Evolutionary conservation across 495 filamentous ascomycete species (phyloP).

Genomic region (Arthonia radiata): DNA sequence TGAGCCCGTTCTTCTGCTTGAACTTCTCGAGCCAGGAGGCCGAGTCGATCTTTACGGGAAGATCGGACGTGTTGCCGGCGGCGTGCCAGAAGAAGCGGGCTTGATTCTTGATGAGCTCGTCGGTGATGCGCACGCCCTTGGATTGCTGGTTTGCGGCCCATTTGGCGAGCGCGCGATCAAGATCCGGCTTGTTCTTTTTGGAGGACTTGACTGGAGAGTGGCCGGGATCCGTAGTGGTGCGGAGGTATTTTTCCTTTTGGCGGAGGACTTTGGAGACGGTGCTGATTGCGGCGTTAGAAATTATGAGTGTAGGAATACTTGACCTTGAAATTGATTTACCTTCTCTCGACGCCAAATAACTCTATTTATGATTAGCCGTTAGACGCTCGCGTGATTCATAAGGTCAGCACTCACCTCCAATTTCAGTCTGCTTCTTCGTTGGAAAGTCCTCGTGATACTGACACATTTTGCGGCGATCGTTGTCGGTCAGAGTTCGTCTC

Average conservation of each 20-base stretch:
- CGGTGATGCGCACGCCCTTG: constrained; percentile 51
- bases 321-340: constrained; percentile 37
- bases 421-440: constrained; percentile 90
- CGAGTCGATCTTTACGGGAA: constrained; percentile 48
- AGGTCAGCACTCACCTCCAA: constrained; percentile 41
- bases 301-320: too few species aligned
- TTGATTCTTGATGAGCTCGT: constrained; percentile 69
- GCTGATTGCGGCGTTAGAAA: too few species aligned
- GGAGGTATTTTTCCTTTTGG: constrained; percentile 91
- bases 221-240: constrained; percentile 59
- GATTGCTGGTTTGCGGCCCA: constrained; percentile 66
- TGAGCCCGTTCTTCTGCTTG: constrained; percentile 71
- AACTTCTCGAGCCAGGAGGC: constrained; percentile 84
- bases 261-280: constrained; percentile 95
- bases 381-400: constrained; percentile 5
- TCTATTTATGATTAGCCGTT: constrained; percentile 23
- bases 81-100: constrained; percentile 64
- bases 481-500: constrained; percentile 77
- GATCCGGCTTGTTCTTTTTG: constrained; percentile 83
- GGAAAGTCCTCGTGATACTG: constrained; percentile 87
- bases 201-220: constrained; percentile 60
- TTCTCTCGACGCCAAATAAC: constrained; percentile 93
- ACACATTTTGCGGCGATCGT: constrained; percentile 81
- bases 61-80: constrained; percentile 47
- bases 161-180: constrained; percentile 80